phyloP scores from a whole-genome alignment of 331 rosid species.

The Quercus phellos region DNA sequence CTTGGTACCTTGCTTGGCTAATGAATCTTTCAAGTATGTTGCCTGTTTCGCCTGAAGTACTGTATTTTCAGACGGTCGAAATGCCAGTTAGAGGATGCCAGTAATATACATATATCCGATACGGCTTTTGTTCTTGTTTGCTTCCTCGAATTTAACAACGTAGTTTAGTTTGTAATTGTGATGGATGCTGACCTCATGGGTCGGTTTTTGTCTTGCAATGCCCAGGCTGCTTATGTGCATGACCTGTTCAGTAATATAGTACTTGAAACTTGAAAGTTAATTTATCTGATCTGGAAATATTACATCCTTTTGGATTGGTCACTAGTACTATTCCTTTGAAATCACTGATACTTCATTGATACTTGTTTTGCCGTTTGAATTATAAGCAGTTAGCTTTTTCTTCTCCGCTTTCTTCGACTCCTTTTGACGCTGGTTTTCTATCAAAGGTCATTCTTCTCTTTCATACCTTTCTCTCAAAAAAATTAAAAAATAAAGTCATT shows the following conservation, averaged over 20 bases:
- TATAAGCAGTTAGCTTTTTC: background rate
- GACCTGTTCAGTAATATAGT: too few relatives aligned
- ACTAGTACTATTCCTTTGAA: background rate
- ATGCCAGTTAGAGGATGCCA: background rate
- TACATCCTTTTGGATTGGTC: too few relatives aligned
- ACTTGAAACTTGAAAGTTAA: too few relatives aligned
- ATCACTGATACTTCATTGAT: background rate
- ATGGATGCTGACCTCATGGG: background rate
- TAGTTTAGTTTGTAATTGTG: background rate
- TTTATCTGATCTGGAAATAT: too few relatives aligned
- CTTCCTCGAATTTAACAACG: background rate
- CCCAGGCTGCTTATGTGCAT: background rate
- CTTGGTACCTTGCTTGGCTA: background rate
- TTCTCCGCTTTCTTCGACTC: background rate
- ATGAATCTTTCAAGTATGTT: background rate
- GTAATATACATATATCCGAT: background rate
- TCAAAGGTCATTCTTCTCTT: background rate
- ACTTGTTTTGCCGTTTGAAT: background rate
- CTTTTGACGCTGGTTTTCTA: background rate
- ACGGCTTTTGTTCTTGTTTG: background rate
- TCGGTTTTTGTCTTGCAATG: background rate
- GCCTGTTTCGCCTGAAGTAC: background rate
- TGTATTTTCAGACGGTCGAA: background rate
- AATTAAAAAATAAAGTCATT: too few relatives aligned
- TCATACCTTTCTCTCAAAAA: too few relatives aligned